These are phyloP conservation scores for Ampelocalamus luodianensis DNA, from an alignment of 176 grass and related monocot genomes.

Conservation along the genomic window DNA sequence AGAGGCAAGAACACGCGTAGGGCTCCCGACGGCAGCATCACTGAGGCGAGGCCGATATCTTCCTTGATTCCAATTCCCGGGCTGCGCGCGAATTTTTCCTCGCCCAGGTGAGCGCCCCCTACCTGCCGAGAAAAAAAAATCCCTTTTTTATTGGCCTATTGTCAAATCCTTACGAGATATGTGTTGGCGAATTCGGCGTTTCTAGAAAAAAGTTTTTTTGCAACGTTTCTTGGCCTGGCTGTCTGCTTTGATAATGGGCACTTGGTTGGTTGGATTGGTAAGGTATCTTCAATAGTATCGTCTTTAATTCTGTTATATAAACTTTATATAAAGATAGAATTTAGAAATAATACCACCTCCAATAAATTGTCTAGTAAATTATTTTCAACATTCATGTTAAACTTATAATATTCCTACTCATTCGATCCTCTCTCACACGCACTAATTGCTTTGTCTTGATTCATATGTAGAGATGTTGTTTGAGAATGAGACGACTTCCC, in stretches of 20 bases:
- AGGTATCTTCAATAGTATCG: no score
- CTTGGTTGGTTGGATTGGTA: conserved; percentile 37
- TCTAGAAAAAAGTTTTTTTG: not conserved
- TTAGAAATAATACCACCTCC: no score
- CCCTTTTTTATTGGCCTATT: not conserved
- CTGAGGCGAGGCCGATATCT: conserved; percentile 34
- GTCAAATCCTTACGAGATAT: conserved; percentile 44
- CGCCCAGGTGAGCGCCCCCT: conserved; percentile 51
- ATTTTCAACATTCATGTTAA: no score
- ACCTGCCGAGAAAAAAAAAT: not conserved
- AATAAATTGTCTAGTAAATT: no score
- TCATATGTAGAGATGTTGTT: no score
- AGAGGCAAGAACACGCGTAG: conserved; percentile 40
- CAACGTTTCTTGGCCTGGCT: conserved; percentile 37
- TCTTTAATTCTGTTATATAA: no score
- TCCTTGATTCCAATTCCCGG: conserved; percentile 29
- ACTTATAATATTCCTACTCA: no score
- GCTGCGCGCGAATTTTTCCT: conserved; percentile 31
- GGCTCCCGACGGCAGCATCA: conserved; percentile 23
- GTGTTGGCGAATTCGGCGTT: conserved; percentile 41
- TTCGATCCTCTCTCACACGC: no score
- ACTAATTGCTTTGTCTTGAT: no score
- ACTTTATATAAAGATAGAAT: no score
- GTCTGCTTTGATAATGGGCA: conserved; percentile 49
- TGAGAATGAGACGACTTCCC: no score